Evolutionary conservation across 495 filamentous ascomycete genomes (phyloP).

Genomic region (Clohesyomyces aquaticus): DNA sequence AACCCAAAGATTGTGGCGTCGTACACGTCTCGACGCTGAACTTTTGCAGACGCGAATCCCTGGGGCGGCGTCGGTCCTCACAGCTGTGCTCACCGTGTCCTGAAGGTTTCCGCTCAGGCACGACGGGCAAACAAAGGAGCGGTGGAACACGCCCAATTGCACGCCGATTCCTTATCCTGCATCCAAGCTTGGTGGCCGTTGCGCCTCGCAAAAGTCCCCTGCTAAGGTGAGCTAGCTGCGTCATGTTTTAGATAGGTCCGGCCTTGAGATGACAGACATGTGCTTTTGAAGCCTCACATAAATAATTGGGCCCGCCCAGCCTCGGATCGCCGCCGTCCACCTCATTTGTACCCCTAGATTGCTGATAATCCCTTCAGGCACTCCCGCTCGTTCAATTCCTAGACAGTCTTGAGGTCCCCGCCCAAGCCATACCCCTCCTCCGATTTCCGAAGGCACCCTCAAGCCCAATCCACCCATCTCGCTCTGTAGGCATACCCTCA

Average conservation of each 20-base stretch:
- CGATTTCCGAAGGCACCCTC: not conserved
- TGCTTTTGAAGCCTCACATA: not conserved
- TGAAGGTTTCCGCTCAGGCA: slow-evolving; percentile 5
- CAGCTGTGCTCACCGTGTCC: slow-evolving; percentile 20
- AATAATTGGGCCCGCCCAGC: not conserved
- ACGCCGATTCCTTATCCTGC: slow-evolving; percentile 26
- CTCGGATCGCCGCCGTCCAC: not conserved
- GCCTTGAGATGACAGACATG: slow-evolving; percentile 3
- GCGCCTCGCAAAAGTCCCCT: slow-evolving; percentile 4
- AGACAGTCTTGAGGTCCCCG: not conserved
- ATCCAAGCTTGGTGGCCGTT: slow-evolving; percentile 7
- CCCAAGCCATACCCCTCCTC: not conserved
- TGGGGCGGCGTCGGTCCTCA: slow-evolving; percentile 7
- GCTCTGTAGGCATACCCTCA: not conserved
- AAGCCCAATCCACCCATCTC: not conserved
- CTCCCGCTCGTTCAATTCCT: not conserved
- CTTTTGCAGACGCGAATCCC: not conserved
- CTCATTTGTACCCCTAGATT: not conserved
- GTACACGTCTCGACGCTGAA: slow-evolving; percentile 15
- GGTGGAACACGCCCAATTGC: slow-evolving; percentile 35
- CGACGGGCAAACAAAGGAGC: slow-evolving; percentile 21
- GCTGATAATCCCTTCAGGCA: not conserved
- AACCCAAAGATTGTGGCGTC: slow-evolving; percentile 28
- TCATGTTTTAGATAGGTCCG: slow-evolving; percentile 16
- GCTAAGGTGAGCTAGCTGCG: slow-evolving; percentile 32